Evolutionary conservation across 371 early-diverging fungal species (phyloP), one percentile per base, ranked within the genome.

Genomic region (Circinella minor): DNA sequence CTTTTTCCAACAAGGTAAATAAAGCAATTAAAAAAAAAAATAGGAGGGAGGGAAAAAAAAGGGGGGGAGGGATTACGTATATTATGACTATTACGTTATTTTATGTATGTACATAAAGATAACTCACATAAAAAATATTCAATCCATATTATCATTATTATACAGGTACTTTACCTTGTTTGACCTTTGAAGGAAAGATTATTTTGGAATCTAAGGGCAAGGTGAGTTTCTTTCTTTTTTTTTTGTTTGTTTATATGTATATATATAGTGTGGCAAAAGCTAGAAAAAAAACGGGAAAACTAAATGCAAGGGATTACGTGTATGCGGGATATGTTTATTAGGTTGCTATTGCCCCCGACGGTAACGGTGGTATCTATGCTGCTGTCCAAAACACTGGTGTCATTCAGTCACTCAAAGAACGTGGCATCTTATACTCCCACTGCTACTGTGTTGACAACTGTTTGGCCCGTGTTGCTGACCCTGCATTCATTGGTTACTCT

Each of bases 371-470:
- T 47, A 89, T 94, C 61, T 94, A 93, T 72, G 88, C 88, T 63
- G 92, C 93, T 9, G 86, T 97, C 49, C 88, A 90, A 47, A 81
- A 84, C 54, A 89, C 91, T 71, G 93, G 94, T 57, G 91, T 94
- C 10, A 79, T 96, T 20, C 86, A 81, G 46, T 90, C 93, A 74
- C 86, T 96, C 76, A 85, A 87, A 36, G 78, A 82, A 66, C 91
- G 95, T 73, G 91, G 92, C 62, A 87, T 96, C 69, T 86, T 90
- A 72, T 94, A 92, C 78, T 93, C 93, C 80, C 97, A 98, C 82
- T 90, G 91, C 48, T 97, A 97, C 89, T 95, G 97, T 75, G 97
- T 98, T 47, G 98, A 98, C 84, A 98, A 98, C 86, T 94, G 95
- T 74, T 86, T 98, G 18, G 97, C 96, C 65, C 91, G 93, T 65